A percentile compares a stretch with the other conserved stretches of the same genome.
Conservation (phyloP, 2,329 filamentous ascomycete species). For the Hypoxylon rubiginosum region DNA sequence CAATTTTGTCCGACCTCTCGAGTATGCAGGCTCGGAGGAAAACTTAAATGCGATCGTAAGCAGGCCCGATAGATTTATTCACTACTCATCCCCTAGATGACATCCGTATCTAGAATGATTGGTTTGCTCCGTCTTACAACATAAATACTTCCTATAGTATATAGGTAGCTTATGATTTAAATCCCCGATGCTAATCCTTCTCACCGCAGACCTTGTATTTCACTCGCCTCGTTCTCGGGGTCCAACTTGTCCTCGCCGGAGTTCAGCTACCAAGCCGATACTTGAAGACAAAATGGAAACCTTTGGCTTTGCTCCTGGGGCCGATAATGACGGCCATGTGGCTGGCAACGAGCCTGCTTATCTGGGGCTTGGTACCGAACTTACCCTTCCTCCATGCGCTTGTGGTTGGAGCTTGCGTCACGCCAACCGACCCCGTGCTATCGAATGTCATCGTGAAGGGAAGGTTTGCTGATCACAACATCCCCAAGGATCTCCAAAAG, state of each 20-base stretch:
- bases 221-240: conserved; percentile 86
- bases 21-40: conserved; percentile 74
- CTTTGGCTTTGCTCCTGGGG: conserved; percentile 79
- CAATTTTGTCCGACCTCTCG: conserved; percentile 79
- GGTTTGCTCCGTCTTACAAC: not conserved
- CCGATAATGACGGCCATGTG: conserved; percentile 92
- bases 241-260: conserved; percentile 90
- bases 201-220: conserved; percentile 78
- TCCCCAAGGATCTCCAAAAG: conserved; percentile 83
- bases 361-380: conserved; percentile 81
- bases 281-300: conserved; percentile 81
- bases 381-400: conserved; percentile 83
- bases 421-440: conserved; percentile 89
- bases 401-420: conserved; percentile 87
- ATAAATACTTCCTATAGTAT: not conserved
- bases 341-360: conserved; percentile 81
- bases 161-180: not conserved
- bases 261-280: conserved; percentile 90
- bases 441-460: conserved; percentile 94
- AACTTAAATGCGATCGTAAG: conserved; percentile 73
- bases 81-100: not conserved
- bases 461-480: conserved; percentile 91
- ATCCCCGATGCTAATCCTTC: conserved; percentile 17
- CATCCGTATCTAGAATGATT: not conserved
- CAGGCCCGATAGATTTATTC: conserved; percentile 4